Conservation (phyloP, 192 early-diverging fungal species). For the Backusella westeae region DNA sequence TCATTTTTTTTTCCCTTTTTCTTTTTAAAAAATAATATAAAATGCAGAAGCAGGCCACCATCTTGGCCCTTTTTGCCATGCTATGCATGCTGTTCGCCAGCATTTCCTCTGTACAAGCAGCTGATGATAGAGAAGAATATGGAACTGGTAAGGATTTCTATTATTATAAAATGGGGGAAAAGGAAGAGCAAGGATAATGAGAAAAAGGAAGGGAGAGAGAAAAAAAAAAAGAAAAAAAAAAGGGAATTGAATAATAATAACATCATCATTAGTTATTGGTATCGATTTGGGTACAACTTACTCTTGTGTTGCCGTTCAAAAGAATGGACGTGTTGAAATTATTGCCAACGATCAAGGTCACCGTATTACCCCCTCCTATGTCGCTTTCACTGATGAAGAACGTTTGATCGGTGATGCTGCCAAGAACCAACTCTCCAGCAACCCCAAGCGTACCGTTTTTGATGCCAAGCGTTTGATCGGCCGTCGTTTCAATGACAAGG, state of each 20-base stretch:
- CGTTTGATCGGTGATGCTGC: slow-evolving; percentile 90
- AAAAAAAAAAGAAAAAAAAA: neutral
- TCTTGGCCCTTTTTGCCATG: slow-evolving; percentile 28
- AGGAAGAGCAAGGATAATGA: neutral
- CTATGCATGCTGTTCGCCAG: slow-evolving; percentile 14
- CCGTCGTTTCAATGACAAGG: slow-evolving; percentile 79
- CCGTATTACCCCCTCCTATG: slow-evolving; percentile 93
- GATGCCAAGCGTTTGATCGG: slow-evolving; percentile 92
- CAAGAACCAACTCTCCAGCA: slow-evolving; percentile 88
- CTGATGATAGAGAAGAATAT: slow-evolving; percentile 25
- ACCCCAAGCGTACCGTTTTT: slow-evolving; percentile 89
- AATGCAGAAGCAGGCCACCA: slow-evolving; percentile 27
- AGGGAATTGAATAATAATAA: neutral
- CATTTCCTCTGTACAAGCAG: slow-evolving; percentile 10
- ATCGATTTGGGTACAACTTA: slow-evolving; percentile 52
- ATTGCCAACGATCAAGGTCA: slow-evolving; percentile 93
- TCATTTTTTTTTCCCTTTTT: slow-evolving; percentile 7
- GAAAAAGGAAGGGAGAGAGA: neutral
- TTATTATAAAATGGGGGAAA: neutral
- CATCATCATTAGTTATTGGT: slow-evolving; percentile 31
- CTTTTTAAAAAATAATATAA: neutral
- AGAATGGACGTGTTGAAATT: slow-evolving; percentile 63
- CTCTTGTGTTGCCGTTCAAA: slow-evolving; percentile 39
- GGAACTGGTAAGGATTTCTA: slow-evolving; percentile 23
- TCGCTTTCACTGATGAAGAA: slow-evolving; percentile 88